Percentiles rank a stretch among this genome's conserved stretches.
Conservation (phyloP, 164 flowering plant genomes). For the Magnolia officinalis region DNA sequence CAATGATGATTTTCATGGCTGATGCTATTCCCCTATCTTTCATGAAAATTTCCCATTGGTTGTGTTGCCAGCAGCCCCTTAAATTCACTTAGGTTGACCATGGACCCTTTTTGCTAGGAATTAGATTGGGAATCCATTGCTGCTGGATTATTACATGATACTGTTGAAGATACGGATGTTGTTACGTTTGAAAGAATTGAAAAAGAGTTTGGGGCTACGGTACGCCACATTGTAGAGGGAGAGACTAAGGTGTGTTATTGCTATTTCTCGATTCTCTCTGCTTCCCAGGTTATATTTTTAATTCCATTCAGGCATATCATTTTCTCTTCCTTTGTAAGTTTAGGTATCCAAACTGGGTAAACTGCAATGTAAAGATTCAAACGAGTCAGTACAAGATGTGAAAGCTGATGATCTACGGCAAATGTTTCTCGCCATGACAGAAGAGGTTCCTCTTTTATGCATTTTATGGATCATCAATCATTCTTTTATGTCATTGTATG, state of each 20-base stretch:
- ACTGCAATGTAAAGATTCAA: conserved; percentile 61
- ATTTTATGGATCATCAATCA: background rate
- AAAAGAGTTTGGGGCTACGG: conserved; percentile 82
- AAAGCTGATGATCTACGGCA: conserved; percentile 97
- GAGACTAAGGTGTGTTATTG: conserved; percentile 75
- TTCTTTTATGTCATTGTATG: background rate
- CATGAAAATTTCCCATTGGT: background rate
- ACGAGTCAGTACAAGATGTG: conserved; percentile 79
- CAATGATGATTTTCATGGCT: background rate
- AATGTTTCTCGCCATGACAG: conserved; percentile 99
- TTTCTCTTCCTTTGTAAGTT: conserved; percentile 6
- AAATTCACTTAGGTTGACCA: background rate
- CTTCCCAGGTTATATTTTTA: background rate
- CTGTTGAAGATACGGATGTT: conserved; percentile 94
- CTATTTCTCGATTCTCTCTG: background rate
- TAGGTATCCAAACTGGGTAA: conserved; percentile 98
- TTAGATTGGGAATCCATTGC: conserved; percentile 97
- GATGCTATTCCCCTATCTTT: background rate
- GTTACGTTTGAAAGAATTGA: conserved; percentile 96
- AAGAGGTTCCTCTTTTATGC: conserved; percentile 54
- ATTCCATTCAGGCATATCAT: background rate
- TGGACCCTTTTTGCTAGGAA: conserved; percentile 50
- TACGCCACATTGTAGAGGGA: conserved; percentile 96
- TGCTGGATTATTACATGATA: conserved; percentile 96
- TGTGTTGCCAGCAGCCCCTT: background rate